phyloP scores from a whole-genome alignment of 768 basidiomycete species.

The Rhizopogon vulgaris region DNA sequence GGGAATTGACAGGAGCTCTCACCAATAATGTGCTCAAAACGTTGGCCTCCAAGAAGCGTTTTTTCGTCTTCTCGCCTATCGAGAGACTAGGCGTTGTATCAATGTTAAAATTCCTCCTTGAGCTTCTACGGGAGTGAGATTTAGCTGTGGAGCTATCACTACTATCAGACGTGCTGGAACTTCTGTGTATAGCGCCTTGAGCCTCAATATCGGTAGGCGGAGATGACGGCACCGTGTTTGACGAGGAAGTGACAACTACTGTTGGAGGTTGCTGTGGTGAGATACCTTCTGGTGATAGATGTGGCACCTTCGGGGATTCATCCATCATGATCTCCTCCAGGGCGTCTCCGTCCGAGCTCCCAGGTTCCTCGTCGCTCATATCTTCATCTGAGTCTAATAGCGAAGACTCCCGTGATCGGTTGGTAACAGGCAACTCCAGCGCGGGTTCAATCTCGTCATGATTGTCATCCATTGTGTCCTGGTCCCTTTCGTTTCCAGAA shows the following conservation, averaged over 20 bases:
- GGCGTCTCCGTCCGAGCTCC: conserved; percentile 70
- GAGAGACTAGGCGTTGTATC: conserved; percentile 37
- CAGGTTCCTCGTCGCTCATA: conserved; percentile 66
- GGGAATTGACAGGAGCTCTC: conserved; percentile 22
- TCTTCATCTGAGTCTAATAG: conserved; percentile 70
- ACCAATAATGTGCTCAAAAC: conserved; percentile 77
- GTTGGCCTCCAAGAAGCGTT: conserved; percentile 64
- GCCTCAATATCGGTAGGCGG: conserved; percentile 24
- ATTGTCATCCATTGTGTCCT: conserved; percentile 54
- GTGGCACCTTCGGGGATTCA: conserved; percentile 39
- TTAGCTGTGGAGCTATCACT: conserved; percentile 20
- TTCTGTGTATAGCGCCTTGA: conserved; percentile 19
- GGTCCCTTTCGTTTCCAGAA: conserved; percentile 45
- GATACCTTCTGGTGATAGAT: conserved; percentile 22
- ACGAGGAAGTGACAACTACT: conserved; percentile 21
- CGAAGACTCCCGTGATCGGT: conserved; percentile 42
- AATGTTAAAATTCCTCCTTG: conserved; percentile 37
- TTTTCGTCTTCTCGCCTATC: conserved; percentile 78
- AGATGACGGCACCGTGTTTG: conserved; percentile 24
- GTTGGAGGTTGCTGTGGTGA: conserved; percentile 26
- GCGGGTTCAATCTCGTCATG: conserved; percentile 54
- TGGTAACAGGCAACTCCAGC: conserved; percentile 62
- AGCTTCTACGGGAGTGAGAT: conserved; percentile 48
- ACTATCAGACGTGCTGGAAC: conserved; percentile 26
- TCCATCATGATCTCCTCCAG: conserved; percentile 83